phyloP scores from a whole-genome alignment of 2,329 filamentous ascomycete genomes.

The Fusarium sp. region DNA sequence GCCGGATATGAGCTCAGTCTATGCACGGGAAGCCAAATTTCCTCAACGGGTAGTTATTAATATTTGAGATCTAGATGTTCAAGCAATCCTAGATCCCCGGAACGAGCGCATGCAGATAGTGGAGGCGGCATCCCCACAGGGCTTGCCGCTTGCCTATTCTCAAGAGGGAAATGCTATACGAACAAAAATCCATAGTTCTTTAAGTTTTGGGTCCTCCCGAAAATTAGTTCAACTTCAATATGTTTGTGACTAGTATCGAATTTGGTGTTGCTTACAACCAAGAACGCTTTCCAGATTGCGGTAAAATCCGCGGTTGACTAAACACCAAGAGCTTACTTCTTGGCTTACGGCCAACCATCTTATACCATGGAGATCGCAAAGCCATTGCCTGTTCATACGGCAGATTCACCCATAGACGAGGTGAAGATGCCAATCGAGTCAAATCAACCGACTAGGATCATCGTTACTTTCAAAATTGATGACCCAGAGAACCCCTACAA shows the following conservation, averaged over 20 bases:
- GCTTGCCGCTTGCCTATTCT: not conserved
- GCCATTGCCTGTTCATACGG: not conserved
- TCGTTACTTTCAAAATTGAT: not conserved
- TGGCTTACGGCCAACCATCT: too few species aligned
- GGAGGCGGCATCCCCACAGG: not conserved
- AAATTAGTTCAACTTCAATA: not conserved
- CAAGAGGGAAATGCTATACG: not conserved
- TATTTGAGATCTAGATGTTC: too few species aligned
- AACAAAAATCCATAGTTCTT: not conserved
- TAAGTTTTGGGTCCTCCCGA: not conserved
- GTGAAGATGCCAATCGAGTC: not conserved
- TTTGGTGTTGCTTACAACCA: too few species aligned
- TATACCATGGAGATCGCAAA: constrained; percentile 9
- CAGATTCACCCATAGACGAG: not conserved
- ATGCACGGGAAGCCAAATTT: too few species aligned
- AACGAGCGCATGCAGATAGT: not conserved
- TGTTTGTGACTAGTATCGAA: too few species aligned
- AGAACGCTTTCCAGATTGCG: too few species aligned
- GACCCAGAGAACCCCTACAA: constrained; percentile 22
- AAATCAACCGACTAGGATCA: not conserved
- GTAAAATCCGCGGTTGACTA: too few species aligned
- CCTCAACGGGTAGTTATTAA: too few species aligned
- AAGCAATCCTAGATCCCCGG: too few species aligned
- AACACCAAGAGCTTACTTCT: too few species aligned
- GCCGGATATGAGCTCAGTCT: too few species aligned